Evolutionary conservation across 2,329 filamentous ascomycete species (phyloP).

Genomic region (Fusarium siculi): DNA sequence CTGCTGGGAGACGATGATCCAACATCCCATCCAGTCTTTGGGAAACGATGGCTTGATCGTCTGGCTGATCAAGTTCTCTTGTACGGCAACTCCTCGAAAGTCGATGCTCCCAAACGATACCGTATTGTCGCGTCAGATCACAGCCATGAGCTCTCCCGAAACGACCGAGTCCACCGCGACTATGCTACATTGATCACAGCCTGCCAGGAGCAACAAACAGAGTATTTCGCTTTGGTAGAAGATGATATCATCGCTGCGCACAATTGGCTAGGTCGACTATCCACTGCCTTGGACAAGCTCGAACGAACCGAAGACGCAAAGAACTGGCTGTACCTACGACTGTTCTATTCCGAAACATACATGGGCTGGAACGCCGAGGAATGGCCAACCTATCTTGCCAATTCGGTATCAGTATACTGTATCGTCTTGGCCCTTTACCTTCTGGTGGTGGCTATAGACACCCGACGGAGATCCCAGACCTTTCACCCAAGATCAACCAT

Average conservation of each 20-base stretch:
- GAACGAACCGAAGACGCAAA: constrained; percentile 32
- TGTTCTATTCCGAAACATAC: constrained; percentile 50
- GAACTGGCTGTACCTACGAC: constrained; percentile 48
- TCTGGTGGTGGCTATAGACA: constrained; percentile 1
- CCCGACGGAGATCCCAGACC: neutral
- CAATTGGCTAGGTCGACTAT: constrained; percentile 45
- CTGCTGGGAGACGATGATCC: constrained; percentile 46
- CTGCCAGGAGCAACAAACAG: constrained; percentile 36
- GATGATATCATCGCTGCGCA: constrained; percentile 48
- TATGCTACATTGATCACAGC: constrained; percentile 42
- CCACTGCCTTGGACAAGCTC: constrained; percentile 19
- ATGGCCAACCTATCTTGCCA: constrained; percentile 42
- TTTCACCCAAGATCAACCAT: neutral
- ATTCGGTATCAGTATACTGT: constrained; percentile 7
- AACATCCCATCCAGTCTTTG: constrained; percentile 42
- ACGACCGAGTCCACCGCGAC: constrained; percentile 44
- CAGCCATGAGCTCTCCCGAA: constrained; percentile 7
- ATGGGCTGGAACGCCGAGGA: constrained; percentile 51
- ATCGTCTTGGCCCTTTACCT: constrained; percentile 28
- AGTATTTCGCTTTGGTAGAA: constrained; percentile 48
- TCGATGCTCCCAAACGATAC: accelerated
- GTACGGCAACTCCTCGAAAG: constrained; percentile 23
- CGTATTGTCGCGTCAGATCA: neutral
- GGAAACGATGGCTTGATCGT: constrained; percentile 44
- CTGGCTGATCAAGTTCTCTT: constrained; percentile 46